Conservation (phyloP, 495 filamentous ascomycete genomes). For the Ramalina intermedia region DNA sequence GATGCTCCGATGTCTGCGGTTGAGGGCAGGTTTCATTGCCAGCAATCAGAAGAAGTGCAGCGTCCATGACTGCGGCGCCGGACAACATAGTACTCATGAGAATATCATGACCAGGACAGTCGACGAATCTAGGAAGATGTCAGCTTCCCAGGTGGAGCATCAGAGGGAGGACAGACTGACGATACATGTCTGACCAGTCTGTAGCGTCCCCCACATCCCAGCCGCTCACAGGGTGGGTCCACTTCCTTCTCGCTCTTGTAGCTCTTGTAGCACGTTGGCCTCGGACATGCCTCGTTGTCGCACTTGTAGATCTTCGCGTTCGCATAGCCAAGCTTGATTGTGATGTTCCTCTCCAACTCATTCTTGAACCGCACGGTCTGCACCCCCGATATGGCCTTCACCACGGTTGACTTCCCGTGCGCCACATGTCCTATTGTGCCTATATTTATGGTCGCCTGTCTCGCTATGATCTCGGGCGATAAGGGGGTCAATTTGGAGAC, state of each 20-base stretch:
- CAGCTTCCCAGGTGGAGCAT: slow-evolving; percentile 5
- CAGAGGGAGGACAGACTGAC: slow-evolving; percentile 35
- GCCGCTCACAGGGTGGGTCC: slow-evolving; percentile 85
- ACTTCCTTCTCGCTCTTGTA: slow-evolving; percentile 98
- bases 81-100: slow-evolving; percentile 99
- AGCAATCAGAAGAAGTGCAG: slow-evolving; percentile 86
- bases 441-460: slow-evolving; percentile 98
- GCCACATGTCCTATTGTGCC: slow-evolving; percentile 98
- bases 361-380: slow-evolving; percentile 99
- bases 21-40: slow-evolving; percentile 98
- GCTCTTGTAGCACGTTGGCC: slow-evolving; percentile 90
- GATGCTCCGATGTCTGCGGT: slow-evolving; percentile 96
- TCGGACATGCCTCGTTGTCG: slow-evolving; percentile 75
- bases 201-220: slow-evolving; percentile 77
- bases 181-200: slow-evolving; percentile 75
- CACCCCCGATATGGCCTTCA: slow-evolving; percentile 96
- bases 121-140: slow-evolving; percentile 56
- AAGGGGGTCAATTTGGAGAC: slow-evolving; percentile 63
- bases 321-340: slow-evolving; percentile 98
- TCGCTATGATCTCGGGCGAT: slow-evolving; percentile 88
- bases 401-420: slow-evolving; percentile 95
- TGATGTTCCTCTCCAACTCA: slow-evolving; percentile 96
- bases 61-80: slow-evolving; percentile 98
- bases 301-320: slow-evolving; percentile 99
- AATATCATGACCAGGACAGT: slow-evolving; percentile 99